These are phyloP conservation scores for Hippophae tibetana DNA, from an alignment of 306 rosid genomes.

Conservation along the genomic window DNA sequence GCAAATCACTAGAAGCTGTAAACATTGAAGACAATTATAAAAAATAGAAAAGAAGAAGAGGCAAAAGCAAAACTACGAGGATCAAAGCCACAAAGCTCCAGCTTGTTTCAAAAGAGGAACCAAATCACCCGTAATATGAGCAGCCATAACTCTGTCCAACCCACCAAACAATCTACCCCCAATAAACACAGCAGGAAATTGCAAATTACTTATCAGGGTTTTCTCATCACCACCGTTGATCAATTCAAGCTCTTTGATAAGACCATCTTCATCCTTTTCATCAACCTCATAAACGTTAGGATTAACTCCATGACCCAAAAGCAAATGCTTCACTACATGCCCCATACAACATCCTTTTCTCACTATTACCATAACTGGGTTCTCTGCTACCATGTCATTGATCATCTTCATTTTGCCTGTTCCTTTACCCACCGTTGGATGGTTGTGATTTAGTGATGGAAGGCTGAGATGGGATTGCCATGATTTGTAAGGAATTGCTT, in stretches of 20 bases:
- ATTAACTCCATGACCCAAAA: conserved; percentile 47
- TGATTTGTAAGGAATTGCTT: conserved; percentile 64
- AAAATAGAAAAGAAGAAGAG: not conserved
- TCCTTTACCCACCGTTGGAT: not conserved
- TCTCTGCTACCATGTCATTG: conserved; percentile 34
- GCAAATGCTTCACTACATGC: conserved; percentile 51
- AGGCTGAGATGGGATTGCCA: conserved; percentile 23
- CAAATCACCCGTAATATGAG: conserved; percentile 66
- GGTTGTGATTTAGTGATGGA: not conserved
- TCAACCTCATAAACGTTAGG: conserved; percentile 50
- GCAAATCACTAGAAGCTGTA: no score
- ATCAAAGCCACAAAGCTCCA: conserved; percentile 60
- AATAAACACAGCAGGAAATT: conserved; percentile 47
- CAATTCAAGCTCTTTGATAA: conserved; percentile 21
- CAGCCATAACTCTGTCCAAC: conserved; percentile 50
- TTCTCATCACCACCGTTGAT: conserved; percentile 6
- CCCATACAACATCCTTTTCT: conserved; percentile 58
- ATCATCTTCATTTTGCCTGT: conserved; percentile 1
- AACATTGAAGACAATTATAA: no score
- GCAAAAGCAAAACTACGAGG: not conserved
- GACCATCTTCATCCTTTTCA: conserved; percentile 34
- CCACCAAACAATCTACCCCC: conserved; percentile 60
- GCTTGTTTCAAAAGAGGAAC: conserved; percentile 54
- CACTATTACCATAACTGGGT: conserved; percentile 41
- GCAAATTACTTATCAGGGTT: conserved; percentile 8